Conservation (phyloP, 768 basidiomycete species). For the Daedalea quercina region DNA sequence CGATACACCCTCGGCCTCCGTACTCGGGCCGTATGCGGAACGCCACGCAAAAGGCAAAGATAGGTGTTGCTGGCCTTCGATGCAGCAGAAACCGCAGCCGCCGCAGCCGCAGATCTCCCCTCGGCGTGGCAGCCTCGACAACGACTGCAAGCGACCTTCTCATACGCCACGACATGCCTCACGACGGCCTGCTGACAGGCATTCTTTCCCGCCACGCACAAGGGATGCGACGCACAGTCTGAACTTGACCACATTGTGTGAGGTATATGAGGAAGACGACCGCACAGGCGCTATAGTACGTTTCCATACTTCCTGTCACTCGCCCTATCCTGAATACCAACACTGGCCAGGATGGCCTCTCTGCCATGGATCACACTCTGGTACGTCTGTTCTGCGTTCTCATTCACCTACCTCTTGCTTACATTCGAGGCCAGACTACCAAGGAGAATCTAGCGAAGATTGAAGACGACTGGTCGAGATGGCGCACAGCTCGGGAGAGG, state of each 20-base stretch:
- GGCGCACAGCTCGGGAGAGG: not conserved
- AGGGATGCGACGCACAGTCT: not conserved
- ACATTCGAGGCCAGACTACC: not conserved
- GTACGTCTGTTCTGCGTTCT: not conserved
- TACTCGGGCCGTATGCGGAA: not conserved
- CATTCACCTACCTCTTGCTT: not conserved
- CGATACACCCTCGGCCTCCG: not conserved
- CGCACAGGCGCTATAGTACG: not conserved
- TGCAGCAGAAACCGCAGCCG: not conserved
- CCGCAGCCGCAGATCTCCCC: not conserved
- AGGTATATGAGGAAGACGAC: not conserved
- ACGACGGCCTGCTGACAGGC: not conserved
- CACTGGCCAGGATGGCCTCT: constrained; percentile 3
- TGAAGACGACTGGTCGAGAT: not conserved
- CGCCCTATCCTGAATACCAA: not conserved
- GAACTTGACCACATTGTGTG: not conserved
- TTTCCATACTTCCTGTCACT: not conserved
- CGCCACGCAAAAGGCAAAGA: not conserved
- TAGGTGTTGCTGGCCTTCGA: not conserved
- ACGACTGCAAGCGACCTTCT: not conserved
- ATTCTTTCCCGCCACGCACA: not conserved
- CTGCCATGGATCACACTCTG: constrained; percentile 1
- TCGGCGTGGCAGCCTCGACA: not conserved
- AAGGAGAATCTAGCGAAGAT: not conserved
- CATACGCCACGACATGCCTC: not conserved